phyloP scores from a whole-genome alignment of 2,329 filamentous ascomycete species.

The Talaromyces marneffei region DNA sequence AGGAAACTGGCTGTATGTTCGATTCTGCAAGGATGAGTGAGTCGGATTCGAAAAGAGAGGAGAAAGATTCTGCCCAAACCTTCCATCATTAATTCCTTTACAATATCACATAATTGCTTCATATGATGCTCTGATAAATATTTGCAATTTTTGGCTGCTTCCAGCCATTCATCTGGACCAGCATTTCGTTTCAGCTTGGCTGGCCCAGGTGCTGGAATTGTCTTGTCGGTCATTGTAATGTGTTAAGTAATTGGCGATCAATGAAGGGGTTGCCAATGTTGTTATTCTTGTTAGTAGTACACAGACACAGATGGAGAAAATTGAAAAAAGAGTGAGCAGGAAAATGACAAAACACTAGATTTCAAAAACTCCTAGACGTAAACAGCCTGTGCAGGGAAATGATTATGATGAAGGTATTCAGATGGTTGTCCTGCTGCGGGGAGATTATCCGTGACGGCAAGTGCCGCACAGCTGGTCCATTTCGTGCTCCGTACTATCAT shows the following conservation, averaged over 20 bases:
- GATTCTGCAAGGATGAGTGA: constrained; percentile 59
- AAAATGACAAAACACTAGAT: not conserved
- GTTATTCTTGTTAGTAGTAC: not conserved
- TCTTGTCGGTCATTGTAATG: constrained; percentile 39
- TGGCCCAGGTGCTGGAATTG: constrained; percentile 82
- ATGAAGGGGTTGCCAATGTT: constrained; percentile 7
- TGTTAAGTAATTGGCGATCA: constrained; percentile 12
- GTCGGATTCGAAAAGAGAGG: not conserved
- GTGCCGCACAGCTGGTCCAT: not conserved
- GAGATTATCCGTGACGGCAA: constrained; percentile 8
- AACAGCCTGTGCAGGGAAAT: constrained; percentile 7
- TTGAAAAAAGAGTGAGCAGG: not conserved
- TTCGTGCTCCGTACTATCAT: not conserved
- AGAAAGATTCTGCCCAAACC: constrained; percentile 47
- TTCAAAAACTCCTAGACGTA: not conserved
- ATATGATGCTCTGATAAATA: constrained; percentile 94
- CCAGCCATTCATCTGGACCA: constrained; percentile 91
- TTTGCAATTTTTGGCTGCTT: constrained; percentile 93
- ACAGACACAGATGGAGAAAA: not conserved
- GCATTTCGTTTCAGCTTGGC: constrained; percentile 78
- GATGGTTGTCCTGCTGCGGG: not conserved
- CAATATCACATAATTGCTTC: constrained; percentile 98
- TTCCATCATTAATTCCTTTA: constrained; percentile 99
- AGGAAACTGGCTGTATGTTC: constrained; percentile 96
- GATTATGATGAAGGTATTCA: not conserved